These are phyloP conservation scores for Salvia hispanica DNA, from an alignment of 257 asterid genomes.

Conservation along the genomic window DNA sequence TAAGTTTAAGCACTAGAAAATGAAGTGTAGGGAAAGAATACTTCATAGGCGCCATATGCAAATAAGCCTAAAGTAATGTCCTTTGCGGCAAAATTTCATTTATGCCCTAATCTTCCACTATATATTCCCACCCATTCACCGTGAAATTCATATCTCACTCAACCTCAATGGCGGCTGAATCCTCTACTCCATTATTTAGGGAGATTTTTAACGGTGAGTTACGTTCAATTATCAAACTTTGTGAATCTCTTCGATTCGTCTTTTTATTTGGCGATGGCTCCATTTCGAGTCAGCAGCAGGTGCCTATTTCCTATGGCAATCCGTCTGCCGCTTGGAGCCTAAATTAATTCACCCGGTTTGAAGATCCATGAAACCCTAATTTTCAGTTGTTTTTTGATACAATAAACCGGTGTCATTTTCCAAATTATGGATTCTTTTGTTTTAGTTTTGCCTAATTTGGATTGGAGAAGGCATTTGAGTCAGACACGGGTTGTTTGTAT, in stretches of 20 bases:
- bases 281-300: conserved; percentile 88
- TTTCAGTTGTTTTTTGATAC: conserved; percentile 55
- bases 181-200: too few relatives aligned
- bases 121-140: conserved; percentile 5
- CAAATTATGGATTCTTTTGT: too few relatives aligned
- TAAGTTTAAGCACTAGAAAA: too few relatives aligned
- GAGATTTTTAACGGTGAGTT: too few relatives aligned
- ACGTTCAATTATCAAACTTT: neutral
- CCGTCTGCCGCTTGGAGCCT: conserved; percentile 96
- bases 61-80: conserved; percentile 27
- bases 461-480: conserved; percentile 46
- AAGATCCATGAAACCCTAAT: conserved; percentile 62
- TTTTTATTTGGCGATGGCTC: conserved; percentile 47
- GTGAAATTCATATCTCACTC: neutral
- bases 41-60: neutral
- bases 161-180: neutral
- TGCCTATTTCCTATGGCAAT: conserved; percentile 58
- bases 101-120: conserved; percentile 28
- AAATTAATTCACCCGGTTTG: conserved; percentile 45
- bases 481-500: conserved; percentile 82
- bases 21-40: neutral
- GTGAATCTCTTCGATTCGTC: neutral
- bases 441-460: too few relatives aligned
- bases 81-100: neutral
- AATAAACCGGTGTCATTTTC: conserved; percentile 57